A percentile compares a stretch with the other conserved stretches of the same genome.
These are phyloP conservation scores for Lactarius quietus DNA, from an alignment of 768 basidiomycete genomes.

Conservation along the genomic window DNA sequence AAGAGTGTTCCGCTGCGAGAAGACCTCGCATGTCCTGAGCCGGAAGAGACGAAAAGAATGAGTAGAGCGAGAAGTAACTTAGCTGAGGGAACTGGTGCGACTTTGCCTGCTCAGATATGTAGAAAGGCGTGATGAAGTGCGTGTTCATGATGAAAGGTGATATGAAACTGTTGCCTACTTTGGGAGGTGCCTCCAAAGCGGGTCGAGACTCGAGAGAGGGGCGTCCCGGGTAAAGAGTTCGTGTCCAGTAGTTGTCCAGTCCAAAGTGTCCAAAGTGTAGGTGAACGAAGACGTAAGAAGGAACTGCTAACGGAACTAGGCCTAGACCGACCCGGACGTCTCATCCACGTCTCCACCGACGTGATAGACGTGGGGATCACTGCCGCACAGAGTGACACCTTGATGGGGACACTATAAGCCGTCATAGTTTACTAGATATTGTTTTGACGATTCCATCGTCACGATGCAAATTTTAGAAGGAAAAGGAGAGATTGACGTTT, in stretches of 20 bases:
- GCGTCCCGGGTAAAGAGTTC: too few species aligned
- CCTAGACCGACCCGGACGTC: slow-evolving; percentile 47
- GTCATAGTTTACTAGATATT: slow-evolving; percentile 26
- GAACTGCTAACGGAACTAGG: slow-evolving; percentile 6
- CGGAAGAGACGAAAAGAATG: slow-evolving; percentile 68
- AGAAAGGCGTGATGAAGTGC: neutral
- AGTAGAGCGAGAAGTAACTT: slow-evolving; percentile 64
- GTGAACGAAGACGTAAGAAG: slow-evolving; percentile 35
- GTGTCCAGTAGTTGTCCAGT: slow-evolving; percentile 68
- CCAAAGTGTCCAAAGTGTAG: too few species aligned
- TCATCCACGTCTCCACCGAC: slow-evolving; percentile 62
- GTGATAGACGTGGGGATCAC: slow-evolving; percentile 73
- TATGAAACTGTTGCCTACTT: slow-evolving; percentile 54
- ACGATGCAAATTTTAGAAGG: slow-evolving; percentile 46
- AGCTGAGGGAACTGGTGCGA: slow-evolving; percentile 38
- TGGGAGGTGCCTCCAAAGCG: slow-evolving; percentile 55
- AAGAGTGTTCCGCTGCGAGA: slow-evolving; percentile 74
- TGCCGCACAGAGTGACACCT: slow-evolving; percentile 67
- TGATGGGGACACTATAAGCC: slow-evolving; percentile 47
- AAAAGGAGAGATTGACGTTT: slow-evolving; percentile 50
- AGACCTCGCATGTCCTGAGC: slow-evolving; percentile 78
- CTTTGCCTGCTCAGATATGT: neutral
- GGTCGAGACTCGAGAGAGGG: slow-evolving; percentile 34
- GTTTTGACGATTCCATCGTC: slow-evolving; percentile 87
- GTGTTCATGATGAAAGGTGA: too few species aligned